Evolutionary conservation across 495 filamentous ascomycete species (phyloP).

Genomic region (Platismatia glauca): DNA sequence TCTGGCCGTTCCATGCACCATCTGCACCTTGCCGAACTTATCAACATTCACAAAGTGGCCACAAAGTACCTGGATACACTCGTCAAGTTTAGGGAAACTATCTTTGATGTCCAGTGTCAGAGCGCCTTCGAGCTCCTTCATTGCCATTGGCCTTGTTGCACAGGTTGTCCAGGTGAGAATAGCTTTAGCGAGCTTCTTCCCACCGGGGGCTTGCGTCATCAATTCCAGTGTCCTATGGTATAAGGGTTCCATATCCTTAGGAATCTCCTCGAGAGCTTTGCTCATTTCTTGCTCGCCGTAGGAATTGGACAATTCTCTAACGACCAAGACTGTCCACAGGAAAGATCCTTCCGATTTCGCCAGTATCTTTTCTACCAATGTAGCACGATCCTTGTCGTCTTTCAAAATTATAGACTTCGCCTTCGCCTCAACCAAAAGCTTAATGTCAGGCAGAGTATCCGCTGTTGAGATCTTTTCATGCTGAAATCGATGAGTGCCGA

Average conservation of each 20-base stretch:
- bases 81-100: constrained; percentile 21
- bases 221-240: constrained; percentile 25
- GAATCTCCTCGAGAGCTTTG: constrained; percentile 29
- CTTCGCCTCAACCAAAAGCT: too few species aligned
- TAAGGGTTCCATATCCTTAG: constrained; percentile 29
- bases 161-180: constrained; percentile 31
- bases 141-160: constrained; percentile 26
- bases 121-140: constrained; percentile 27
- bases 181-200: constrained; percentile 22
- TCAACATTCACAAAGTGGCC: constrained; percentile 27
- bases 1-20: constrained; percentile 31
- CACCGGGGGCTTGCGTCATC: constrained; percentile 17
- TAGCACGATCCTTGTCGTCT: too few species aligned
- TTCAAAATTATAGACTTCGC: too few species aligned
- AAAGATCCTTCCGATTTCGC: too few species aligned
- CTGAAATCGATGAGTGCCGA: too few species aligned
- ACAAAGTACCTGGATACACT: constrained; percentile 26
- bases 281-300: constrained; percentile 25
- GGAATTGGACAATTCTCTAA: too few species aligned
- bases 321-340: too few species aligned
- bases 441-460: too few species aligned
- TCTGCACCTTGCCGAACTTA: constrained; percentile 22
- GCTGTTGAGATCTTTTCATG: too few species aligned
- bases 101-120: constrained; percentile 28
- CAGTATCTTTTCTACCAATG: too few species aligned